Base-by-base conservation (phyloP, 768 basidiomycete species). In the Coprinellus micaceus region DNA sequence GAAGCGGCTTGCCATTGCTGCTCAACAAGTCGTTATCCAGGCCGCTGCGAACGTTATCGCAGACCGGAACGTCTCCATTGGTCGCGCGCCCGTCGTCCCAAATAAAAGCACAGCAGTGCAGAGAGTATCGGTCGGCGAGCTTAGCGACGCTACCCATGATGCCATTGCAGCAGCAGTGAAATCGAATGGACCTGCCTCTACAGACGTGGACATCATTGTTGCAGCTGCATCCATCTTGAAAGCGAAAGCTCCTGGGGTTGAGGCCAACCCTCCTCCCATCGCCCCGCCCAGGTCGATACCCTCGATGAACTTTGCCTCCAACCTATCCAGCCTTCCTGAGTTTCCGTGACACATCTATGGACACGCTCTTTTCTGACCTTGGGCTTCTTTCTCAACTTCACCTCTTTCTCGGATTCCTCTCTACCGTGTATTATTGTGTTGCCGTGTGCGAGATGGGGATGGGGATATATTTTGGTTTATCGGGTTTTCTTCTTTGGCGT, bases 101-200 rank as follows among this genome's bases (percentile, higher is more conserved):
- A 67, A 71, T 22, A 74, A 76, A 62, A 69, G 69, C 11, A 69
- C 74, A 17, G 76, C 77, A 17, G 76, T 78, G 33, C 79, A 78
- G 63, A 76, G 74, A 48, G 79, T 82, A 50, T 78, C 78, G 39
- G 76, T 82, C 36, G 74, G 72, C 56, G 79, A 82, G 58, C 67
- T 83, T 60, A 77, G 79, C 21, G 76, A 80, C 58, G 78, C 77
- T 52, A 81, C 81, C 39, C 78, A 81, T 58, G 77, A 75, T 56
- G 91, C 89, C 19, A 89, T 93, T 58, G 91, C 89, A 30, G 82
- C 86, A 65, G 91, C 91, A 37, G 89, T 93, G 37, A 87, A 86
- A 64, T 82, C 85, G 66, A 83, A 84, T 39, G 88, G 88, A 28
- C 82, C 84, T 15, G 69, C 80, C 40, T 87, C 88, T 33, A 89